Evolutionary conservation across 345 rosid species (phyloP), one percentile per base, ranked within the genome.

Genomic region (Stellera chamaejasme): DNA sequence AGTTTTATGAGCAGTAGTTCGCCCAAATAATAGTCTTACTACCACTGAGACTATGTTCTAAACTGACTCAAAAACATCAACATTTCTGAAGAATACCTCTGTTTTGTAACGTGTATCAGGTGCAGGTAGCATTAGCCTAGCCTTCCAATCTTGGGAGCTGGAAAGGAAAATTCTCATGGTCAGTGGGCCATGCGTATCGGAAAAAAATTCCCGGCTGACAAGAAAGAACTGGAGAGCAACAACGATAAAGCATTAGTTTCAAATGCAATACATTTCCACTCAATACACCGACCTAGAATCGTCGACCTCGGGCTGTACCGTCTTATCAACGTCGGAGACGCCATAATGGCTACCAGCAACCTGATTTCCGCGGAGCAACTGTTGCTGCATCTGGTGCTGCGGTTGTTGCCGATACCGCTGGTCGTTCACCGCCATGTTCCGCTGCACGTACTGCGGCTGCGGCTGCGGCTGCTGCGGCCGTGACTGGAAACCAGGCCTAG

Each of bases 111-210:
- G 89, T 0, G 83, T 72, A 73, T 92, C 98, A 6, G 89, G 56
- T 2, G 96, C 77, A 25, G 98, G 96, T 14, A 82, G 52, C 64
- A 78, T 86, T 39, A 92, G 66, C 50, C 75, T 75, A 32, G 95
- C 88, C 66, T 92, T 92, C 98, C 98, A 88, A 67, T 92, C 97
- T 67, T 88, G 85, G 14, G 79, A 76, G 59, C 98, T 92, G 45
- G 48, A 54, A 44, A 43, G 36, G 52, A 15, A 12, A 27, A 9
- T 9, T 32, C 60, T 32, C 39, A 32, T 32, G 39, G 39, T 32
- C 39, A 32, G 9, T 32, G 39, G 39, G 4, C 39, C 39, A 32
- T 5, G 39, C 5, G 39, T 32, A 32, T 8, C 4, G 43, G 47
- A 6, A 47, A 19, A 28, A 51, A 39, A 55, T 48, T 11, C 45